These are phyloP conservation scores for Phyllosticta citrichinensis DNA, from an alignment of 2,329 filamentous ascomycete genomes.

Conservation along the genomic window DNA sequence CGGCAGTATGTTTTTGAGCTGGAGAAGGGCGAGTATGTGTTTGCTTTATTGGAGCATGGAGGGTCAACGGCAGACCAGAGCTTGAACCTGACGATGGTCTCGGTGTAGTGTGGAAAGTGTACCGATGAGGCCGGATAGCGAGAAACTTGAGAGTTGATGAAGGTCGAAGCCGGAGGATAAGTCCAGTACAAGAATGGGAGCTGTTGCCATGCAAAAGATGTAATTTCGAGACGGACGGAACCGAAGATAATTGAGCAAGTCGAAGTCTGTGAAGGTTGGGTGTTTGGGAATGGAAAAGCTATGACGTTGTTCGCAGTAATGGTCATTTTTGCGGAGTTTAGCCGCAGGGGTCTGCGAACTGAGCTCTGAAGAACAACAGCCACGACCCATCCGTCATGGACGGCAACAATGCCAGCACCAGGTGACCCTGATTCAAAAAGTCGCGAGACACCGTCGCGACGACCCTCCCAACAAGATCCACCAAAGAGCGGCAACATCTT, in stretches of 20 bases:
- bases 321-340: too few species aligned
- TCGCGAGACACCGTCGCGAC: neutral
- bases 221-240: too few species aligned
- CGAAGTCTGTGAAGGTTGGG: too few species aligned
- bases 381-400: neutral
- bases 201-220: too few species aligned
- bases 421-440: neutral
- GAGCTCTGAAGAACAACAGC: neutral
- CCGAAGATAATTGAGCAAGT: too few species aligned
- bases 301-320: too few species aligned
- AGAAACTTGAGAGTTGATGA: too few species aligned
- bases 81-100: slow-evolving; percentile 30
- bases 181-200: too few species aligned
- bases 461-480: neutral
- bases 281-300: too few species aligned
- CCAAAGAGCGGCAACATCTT: slow-evolving; percentile 4
- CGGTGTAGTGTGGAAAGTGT: neutral
- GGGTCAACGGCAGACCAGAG: slow-evolving; percentile 25
- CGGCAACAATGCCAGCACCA: neutral
- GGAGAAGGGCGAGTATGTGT: slow-evolving; percentile 34
- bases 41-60: slow-evolving; percentile 34
- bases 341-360: too few species aligned
- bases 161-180: too few species aligned
- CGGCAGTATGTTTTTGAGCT: slow-evolving; percentile 34
- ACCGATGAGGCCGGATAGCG: too few species aligned